Evolutionary conservation across 306 rosid species (phyloP).

Genomic region (Mimosa bimucronata): DNA sequence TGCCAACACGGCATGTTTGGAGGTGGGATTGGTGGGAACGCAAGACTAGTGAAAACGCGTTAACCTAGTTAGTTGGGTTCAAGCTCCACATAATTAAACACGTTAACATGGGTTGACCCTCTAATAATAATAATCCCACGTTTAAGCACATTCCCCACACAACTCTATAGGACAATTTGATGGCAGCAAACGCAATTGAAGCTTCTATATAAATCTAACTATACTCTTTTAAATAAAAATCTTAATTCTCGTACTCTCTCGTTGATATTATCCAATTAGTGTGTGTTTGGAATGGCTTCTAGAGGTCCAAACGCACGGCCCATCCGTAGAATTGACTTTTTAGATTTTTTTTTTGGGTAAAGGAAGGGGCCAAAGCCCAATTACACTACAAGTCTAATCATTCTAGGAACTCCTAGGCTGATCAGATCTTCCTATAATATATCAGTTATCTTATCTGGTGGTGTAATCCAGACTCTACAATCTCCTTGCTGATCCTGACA

Average conservation of each 20-base stretch:
- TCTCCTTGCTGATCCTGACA: too few relatives aligned
- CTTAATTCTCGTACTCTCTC: background rate
- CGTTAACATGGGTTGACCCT: background rate
- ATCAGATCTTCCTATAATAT: too few relatives aligned
- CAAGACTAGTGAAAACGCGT: constrained; percentile 8
- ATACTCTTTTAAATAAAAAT: background rate
- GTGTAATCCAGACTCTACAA: too few relatives aligned
- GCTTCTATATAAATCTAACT: background rate
- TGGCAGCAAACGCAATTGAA: background rate
- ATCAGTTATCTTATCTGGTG: too few relatives aligned
- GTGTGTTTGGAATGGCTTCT: too few relatives aligned
- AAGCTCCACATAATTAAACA: background rate
- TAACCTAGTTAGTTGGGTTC: background rate
- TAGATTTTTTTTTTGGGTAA: too few relatives aligned
- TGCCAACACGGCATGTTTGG: background rate
- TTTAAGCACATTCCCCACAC: constrained; percentile 51
- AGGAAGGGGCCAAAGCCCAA: too few relatives aligned
- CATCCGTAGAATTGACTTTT: too few relatives aligned
- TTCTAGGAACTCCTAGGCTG: too few relatives aligned
- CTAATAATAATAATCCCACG: constrained; percentile 15
- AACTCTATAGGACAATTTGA: constrained; percentile 1
- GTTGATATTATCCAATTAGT: background rate
- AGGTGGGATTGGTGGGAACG: constrained; percentile 1
- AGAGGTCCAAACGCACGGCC: too few relatives aligned
- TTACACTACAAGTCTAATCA: too few relatives aligned